Evolutionary conservation across 2,329 filamentous ascomycete genomes (phyloP), one percentile per base, ranked within the genome.

Genomic region (Ascochyta lentis): DNA sequence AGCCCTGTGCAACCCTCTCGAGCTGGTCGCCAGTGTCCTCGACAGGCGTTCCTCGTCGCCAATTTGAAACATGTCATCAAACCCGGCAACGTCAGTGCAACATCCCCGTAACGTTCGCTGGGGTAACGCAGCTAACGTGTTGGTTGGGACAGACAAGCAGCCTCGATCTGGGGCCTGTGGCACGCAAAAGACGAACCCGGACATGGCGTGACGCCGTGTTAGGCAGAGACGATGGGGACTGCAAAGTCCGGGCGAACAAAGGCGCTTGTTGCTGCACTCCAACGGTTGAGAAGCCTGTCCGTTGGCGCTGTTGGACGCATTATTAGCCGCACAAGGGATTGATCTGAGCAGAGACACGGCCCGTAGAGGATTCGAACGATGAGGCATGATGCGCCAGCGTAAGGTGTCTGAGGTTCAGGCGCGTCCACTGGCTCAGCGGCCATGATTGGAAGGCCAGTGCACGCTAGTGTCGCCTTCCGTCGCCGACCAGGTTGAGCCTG

Each of bases 61-160:
- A 51, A 34, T 46, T 22, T 66, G 66, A 69, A 65, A 69, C 66
- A 61, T 54, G 61, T 61, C 64, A 63, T 64, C 61, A 67, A 63
- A 65, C 63, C 58, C 46, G 54, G 63, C 60, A 56, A 38, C 47
- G 42, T 49, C 23, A 56, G 54, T 49, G 61, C 52, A 39, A 53
- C 52, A 63, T 56, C 55, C 56, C 60, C 51, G 60, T 60, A 56
- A 49, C 43, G 59, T 54, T 56, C 45, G 58, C 64, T 58, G 41
- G 60, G 61, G 59, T 64, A 52, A 60, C 56, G 54, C 60, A 63
- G 59, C 63, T 62, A 63, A 61, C 19, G 16, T 24, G 45, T 27
- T 42, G 38, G 27, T 40, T 8, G 19, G 33, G n/a, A 37, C 37
- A 52, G 40, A 48, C 39, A 41, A 35, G 16, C 24, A 45, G 41